Percentiles rank a stretch among this genome's conserved stretches.
Conservation (phyloP, 345 rosid species). For the Raphanus sativus region DNA sequence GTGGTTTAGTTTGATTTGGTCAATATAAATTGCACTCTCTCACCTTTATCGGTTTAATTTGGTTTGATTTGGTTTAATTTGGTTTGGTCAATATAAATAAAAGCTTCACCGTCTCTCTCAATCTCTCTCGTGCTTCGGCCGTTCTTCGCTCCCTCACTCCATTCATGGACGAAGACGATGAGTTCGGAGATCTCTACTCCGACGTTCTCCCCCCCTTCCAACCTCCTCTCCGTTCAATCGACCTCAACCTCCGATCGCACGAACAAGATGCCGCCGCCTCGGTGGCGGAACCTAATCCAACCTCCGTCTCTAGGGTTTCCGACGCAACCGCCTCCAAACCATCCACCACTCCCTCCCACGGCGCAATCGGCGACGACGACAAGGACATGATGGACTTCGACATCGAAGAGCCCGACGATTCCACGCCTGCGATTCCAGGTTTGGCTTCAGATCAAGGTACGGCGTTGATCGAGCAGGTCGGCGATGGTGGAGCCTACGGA, state of each 20-base stretch:
- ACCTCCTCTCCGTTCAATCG: slow-evolving; percentile 51
- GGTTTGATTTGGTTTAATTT: not conserved
- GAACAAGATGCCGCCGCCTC: slow-evolving; percentile 15
- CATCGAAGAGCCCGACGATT: slow-evolving; percentile 67
- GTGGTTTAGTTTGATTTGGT: not conserved
- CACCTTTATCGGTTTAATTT: not conserved
- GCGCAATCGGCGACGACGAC: slow-evolving; percentile 30
- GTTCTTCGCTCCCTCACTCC: slow-evolving; percentile 1
- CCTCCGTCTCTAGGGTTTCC: slow-evolving; percentile 49
- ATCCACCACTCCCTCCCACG: slow-evolving; percentile 14
- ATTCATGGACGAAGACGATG: slow-evolving; percentile 94
- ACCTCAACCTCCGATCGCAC: slow-evolving; percentile 54
- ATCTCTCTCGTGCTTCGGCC: slow-evolving; percentile 27
- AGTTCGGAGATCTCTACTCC: slow-evolving; percentile 98
- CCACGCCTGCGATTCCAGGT: slow-evolving; percentile 35
- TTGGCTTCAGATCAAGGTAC: slow-evolving; percentile 33
- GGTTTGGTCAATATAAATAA: slow-evolving; percentile 11
- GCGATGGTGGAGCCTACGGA: slow-evolving; percentile 22
- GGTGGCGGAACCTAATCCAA: slow-evolving; percentile 26
- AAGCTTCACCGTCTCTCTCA: slow-evolving; percentile 13
- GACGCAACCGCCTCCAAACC: slow-evolving; percentile 30
- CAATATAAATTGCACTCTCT: not conserved
- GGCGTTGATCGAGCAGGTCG: slow-evolving; percentile 11
- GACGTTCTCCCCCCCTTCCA: slow-evolving; percentile 70
- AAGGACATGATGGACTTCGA: slow-evolving; percentile 59